A percentile compares a stretch with the other conserved stretches of the same genome.
Conservation (phyloP, 129 eudicot genomes). For the Apium graveolens region DNA sequence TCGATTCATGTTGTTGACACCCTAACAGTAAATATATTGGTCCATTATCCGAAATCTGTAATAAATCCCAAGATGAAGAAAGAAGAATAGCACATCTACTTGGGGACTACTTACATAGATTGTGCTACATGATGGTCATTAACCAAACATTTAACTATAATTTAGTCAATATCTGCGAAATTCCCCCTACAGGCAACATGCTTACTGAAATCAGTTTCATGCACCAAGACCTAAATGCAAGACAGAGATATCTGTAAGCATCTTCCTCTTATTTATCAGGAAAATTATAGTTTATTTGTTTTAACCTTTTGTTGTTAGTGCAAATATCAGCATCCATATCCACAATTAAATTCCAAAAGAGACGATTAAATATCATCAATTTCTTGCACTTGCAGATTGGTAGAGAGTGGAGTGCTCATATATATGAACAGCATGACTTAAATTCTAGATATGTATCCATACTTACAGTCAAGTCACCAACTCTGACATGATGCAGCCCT, state of each 20-base stretch:
- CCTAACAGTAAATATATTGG: not conserved
- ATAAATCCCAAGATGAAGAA: too few species aligned
- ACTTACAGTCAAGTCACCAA: not conserved
- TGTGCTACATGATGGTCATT: not conserved
- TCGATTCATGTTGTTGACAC: not conserved
- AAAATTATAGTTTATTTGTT: not conserved
- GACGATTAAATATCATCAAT: not conserved
- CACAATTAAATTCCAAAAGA: too few species aligned
- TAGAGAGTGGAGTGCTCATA: not conserved
- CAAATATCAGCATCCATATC: too few species aligned
- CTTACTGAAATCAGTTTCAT: too few species aligned
- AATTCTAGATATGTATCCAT: not conserved
- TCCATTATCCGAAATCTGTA: too few species aligned
- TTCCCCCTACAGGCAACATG: too few species aligned
- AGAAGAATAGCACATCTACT: not conserved
- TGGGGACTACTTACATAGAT: not conserved
- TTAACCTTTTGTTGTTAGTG: not conserved
- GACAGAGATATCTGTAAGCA: not conserved
- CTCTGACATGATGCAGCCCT: not conserved
- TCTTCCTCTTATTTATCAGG: not conserved
- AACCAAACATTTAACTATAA: too few species aligned
- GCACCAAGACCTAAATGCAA: too few species aligned
- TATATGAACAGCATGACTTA: not conserved
- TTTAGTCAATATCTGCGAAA: too few species aligned
- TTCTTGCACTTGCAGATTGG: not conserved